A percentile compares a stretch with the other conserved stretches of the same genome.
Evolutionary conservation across 345 rosid species (phyloP).

Genomic region (Salix viminalis): DNA sequence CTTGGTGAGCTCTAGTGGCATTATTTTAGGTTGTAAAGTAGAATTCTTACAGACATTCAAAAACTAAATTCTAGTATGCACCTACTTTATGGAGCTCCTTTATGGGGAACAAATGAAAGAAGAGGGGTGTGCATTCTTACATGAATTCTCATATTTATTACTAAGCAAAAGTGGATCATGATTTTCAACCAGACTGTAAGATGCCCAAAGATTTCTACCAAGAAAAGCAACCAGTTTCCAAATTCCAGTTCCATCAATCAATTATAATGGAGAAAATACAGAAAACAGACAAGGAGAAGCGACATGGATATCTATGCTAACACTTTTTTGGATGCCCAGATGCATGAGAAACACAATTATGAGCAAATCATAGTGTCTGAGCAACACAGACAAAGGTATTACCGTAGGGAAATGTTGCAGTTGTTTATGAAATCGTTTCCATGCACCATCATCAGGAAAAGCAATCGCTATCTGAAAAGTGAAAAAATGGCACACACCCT

Average conservation of each 20-base stretch:
- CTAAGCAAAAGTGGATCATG: background rate
- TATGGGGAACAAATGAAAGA: too few species aligned
- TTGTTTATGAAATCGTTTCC: conserved; percentile 95
- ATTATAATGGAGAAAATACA: background rate
- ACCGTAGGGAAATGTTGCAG: conserved; percentile 96
- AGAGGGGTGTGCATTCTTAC: too few species aligned
- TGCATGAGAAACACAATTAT: background rate
- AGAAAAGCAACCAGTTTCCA: background rate
- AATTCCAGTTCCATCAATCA: background rate
- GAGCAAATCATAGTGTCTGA: conserved; percentile 2
- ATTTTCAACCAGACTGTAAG: background rate
- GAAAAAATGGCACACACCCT: conserved; percentile 11
- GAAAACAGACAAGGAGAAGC: background rate
- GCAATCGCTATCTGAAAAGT: conserved; percentile 82
- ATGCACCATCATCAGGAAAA: conserved; percentile 98
- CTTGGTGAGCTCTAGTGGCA: too few species aligned
- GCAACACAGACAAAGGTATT: background rate
- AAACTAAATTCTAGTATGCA: too few species aligned
- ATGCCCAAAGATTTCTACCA: background rate
- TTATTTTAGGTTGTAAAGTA: too few species aligned
- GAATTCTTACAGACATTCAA: too few species aligned
- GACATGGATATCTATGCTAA: background rate
- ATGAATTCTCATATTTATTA: too few species aligned
- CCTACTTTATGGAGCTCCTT: too few species aligned
- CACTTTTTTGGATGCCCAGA: background rate